Conservation (phyloP, 768 basidiomycete species). For the Boletus rubropictus region DNA sequence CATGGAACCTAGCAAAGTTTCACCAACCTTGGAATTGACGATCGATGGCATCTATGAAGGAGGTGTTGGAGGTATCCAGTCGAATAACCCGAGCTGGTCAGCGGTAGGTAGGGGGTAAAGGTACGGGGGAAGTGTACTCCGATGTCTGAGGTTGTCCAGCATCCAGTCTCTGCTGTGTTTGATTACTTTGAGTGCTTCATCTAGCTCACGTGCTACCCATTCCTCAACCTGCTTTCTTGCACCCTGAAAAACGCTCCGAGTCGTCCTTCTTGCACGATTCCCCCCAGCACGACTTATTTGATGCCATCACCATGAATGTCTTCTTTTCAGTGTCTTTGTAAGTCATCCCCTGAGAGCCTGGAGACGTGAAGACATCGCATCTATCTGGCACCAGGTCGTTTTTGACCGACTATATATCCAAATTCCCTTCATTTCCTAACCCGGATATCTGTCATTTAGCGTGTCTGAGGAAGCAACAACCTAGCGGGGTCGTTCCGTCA, state of each 20-base stretch:
- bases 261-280: not conserved
- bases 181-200: not conserved
- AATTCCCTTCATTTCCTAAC: conserved; percentile 69
- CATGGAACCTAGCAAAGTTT: conserved; percentile 44
- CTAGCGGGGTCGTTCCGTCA: conserved; percentile 64
- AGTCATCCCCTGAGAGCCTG: too few relatives aligned
- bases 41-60: conserved; percentile 58
- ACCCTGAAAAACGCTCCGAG: not conserved
- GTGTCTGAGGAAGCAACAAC: conserved; percentile 76
- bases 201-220: not conserved
- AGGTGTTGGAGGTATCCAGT: conserved; percentile 52
- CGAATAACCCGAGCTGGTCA: conserved; percentile 59
- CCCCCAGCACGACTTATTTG: not conserved
- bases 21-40: conserved; percentile 49
- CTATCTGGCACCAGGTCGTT: conserved; percentile 47
- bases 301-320: conserved; percentile 19
- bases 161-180: not conserved
- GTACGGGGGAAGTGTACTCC: not conserved
- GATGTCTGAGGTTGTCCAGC: not conserved
- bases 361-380: too few relatives aligned
- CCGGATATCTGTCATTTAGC: conserved; percentile 64
- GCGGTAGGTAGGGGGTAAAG: conserved; percentile 16
- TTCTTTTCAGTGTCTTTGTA: too few relatives aligned
- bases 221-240: not conserved
- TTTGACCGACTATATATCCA: conserved; percentile 72